Percentiles rank a stretch among this genome's conserved stretches.
Evolutionary conservation across 495 filamentous ascomycete genomes (phyloP).

Genomic region (Aspergillus bridgeri): DNA sequence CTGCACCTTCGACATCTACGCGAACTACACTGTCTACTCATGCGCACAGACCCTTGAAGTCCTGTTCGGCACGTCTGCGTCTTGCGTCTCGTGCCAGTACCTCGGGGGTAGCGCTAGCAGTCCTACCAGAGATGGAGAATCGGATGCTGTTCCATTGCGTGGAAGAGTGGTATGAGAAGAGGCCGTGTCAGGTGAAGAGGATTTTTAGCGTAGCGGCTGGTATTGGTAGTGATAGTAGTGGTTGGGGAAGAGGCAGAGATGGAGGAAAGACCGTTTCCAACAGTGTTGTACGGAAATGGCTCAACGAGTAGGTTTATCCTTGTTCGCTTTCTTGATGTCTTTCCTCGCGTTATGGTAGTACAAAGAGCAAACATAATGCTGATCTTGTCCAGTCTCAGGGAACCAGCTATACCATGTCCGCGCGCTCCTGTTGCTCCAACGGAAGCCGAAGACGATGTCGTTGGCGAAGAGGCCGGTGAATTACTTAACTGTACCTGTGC

Average conservation of each 20-base stretch:
- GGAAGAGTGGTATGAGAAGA: slow-evolving; percentile 35
- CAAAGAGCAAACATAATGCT: neutral
- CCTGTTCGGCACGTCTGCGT: slow-evolving; percentile 22
- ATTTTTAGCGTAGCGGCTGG: slow-evolving; percentile 23
- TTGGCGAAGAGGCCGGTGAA: slow-evolving; percentile 23
- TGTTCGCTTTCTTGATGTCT: too few species aligned
- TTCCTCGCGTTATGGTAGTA: neutral
- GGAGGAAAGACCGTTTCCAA: slow-evolving; percentile 26
- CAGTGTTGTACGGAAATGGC: slow-evolving; percentile 38
- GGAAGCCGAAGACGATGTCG: slow-evolving; percentile 30
- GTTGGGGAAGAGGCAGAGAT: slow-evolving; percentile 9
- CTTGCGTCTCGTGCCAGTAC: slow-evolving; percentile 21
- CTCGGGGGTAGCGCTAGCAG: slow-evolving; percentile 12
- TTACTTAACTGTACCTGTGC: neutral
- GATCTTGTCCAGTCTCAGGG: slow-evolving; percentile 27
- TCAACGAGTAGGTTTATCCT: slow-evolving; percentile 32
- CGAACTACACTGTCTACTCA: slow-evolving; percentile 46
- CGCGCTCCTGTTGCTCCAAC: slow-evolving; percentile 36
- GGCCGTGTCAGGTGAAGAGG: slow-evolving; percentile 39
- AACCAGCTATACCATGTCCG: slow-evolving; percentile 46
- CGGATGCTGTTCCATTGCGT: slow-evolving; percentile 32
- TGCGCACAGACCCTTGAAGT: slow-evolving; percentile 36
- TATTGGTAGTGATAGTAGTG: neutral
- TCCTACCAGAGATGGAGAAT: slow-evolving; percentile 30
- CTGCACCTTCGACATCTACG: slow-evolving; percentile 30